Evolutionary conservation across 2,329 filamentous ascomycete genomes (phyloP).

Genomic region (Curvularia lunata): DNA sequence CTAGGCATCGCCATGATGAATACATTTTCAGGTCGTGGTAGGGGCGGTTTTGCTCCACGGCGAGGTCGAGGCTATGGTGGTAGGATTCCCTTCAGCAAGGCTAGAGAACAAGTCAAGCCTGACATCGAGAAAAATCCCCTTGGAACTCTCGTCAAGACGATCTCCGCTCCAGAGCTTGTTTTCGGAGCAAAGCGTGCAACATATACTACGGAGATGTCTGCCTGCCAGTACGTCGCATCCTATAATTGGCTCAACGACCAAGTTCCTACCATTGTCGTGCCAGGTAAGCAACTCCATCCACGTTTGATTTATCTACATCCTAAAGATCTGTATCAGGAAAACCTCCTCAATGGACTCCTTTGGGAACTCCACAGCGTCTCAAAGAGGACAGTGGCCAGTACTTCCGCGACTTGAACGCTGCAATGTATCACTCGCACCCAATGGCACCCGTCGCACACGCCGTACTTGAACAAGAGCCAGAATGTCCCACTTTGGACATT

Average conservation of each 20-base stretch:
- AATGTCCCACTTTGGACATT: constrained; percentile 47
- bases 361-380: constrained; percentile 43
- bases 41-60: constrained; percentile 36
- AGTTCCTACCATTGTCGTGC: constrained; percentile 47
- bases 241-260: constrained; percentile 59
- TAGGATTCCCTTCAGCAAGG: constrained; percentile 17
- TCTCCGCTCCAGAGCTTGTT: constrained; percentile 24
- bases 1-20: constrained; percentile 2
- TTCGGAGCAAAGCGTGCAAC: background rate
- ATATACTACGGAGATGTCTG: constrained; percentile 41
- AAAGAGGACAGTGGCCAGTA: constrained; percentile 57
- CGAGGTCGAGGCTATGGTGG: constrained; percentile 26
- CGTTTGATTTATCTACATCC: background rate
- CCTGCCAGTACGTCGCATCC: constrained; percentile 56
- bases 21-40: constrained; percentile 11
- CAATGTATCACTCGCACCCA: constrained; percentile 57
- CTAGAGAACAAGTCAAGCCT: constrained; percentile 20
- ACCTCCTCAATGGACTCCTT: constrained; percentile 60
- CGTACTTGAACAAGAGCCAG: constrained; percentile 49
- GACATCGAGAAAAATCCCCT: constrained; percentile 40
- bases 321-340: constrained; percentile 49
- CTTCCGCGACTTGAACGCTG: constrained; percentile 63
- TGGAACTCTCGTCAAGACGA: constrained; percentile 33
- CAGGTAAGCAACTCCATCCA: constrained; percentile 24
- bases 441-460: constrained; percentile 59